Percentiles rank a stretch among this genome's conserved stretches.
Evolutionary conservation across 2,329 filamentous ascomycete genomes (phyloP).

Genomic region (Sclerotinia sclerotiorum): DNA sequence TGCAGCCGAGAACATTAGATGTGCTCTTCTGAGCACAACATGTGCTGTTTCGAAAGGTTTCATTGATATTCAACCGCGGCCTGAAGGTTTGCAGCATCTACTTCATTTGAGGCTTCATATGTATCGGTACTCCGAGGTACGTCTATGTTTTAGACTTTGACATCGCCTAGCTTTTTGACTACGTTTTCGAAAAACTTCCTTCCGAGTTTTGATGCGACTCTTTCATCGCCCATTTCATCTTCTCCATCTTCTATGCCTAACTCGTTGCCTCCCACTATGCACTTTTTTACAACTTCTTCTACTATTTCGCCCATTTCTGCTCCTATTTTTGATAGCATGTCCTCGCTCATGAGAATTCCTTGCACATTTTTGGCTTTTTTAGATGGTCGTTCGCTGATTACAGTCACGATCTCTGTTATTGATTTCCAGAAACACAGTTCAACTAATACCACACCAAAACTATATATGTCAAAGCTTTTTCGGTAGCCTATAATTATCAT

Average conservation of each 20-base stretch:
- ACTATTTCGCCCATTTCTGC: constrained; percentile 46
- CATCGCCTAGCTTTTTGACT: constrained; percentile 45
- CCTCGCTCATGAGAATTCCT: constrained; percentile 41
- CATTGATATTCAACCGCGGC: background rate
- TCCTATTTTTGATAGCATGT: constrained; percentile 41
- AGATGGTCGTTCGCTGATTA: constrained; percentile 27
- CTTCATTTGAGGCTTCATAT: background rate
- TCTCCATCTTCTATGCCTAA: constrained; percentile 43
- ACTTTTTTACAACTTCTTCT: constrained; percentile 43
- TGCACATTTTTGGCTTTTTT: constrained; percentile 42
- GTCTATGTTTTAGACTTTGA: constrained; percentile 29
- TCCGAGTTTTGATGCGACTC: constrained; percentile 44
- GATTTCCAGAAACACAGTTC: constrained; percentile 55
- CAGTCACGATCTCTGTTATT: constrained; percentile 46
- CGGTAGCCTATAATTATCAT: constrained; percentile 19
- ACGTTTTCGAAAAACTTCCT: constrained; percentile 48
- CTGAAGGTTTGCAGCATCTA: background rate
- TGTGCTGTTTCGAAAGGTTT: constrained; percentile 14
- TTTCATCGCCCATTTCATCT: constrained; percentile 45
- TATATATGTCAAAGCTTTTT: constrained; percentile 54
- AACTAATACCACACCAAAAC: constrained; percentile 52
- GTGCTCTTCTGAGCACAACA: background rate
- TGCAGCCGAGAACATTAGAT: background rate
- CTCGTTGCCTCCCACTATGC: constrained; percentile 42
- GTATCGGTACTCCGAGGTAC: constrained; percentile 13